These are phyloP conservation scores for Colletotrichum lini DNA, from an alignment of 2,329 filamentous ascomycete genomes.

Conservation along the genomic window DNA sequence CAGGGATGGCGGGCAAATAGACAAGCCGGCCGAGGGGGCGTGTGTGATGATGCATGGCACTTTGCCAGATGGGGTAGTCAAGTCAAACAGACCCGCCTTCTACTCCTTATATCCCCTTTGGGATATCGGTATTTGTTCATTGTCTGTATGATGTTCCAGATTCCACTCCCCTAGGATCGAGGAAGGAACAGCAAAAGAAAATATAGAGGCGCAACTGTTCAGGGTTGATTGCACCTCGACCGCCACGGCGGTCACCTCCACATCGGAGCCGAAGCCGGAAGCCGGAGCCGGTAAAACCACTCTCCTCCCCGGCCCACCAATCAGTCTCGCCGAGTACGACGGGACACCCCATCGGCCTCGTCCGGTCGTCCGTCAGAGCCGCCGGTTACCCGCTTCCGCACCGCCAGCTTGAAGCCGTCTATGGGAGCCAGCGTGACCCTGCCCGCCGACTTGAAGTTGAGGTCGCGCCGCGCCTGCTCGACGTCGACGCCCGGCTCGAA, in stretches of 20 bases:
- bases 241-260: no score
- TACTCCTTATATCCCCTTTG: no score
- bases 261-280: no score
- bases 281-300: no score
- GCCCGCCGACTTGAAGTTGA: conserved; percentile 4
- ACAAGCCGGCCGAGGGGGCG: background rate
- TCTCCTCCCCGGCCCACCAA: no score
- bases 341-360: background rate
- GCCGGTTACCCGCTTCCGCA: background rate
- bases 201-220: no score
- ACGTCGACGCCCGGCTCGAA: conserved; percentile 8
- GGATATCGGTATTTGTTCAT: no score
- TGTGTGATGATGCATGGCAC: conserved; percentile 1
- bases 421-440: background rate
- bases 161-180: no score
- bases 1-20: background rate
- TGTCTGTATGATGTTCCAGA: no score
- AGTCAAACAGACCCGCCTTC: background rate
- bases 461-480: conserved; percentile 7
- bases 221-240: no score
- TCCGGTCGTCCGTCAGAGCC: background rate
- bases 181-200: no score
- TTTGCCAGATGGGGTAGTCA: conserved; percentile 11
- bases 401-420: conserved; percentile 1
- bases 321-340: no score